phyloP scores from a whole-genome alignment of 2,329 filamentous ascomycete species.

The Xylaria sp. region DNA sequence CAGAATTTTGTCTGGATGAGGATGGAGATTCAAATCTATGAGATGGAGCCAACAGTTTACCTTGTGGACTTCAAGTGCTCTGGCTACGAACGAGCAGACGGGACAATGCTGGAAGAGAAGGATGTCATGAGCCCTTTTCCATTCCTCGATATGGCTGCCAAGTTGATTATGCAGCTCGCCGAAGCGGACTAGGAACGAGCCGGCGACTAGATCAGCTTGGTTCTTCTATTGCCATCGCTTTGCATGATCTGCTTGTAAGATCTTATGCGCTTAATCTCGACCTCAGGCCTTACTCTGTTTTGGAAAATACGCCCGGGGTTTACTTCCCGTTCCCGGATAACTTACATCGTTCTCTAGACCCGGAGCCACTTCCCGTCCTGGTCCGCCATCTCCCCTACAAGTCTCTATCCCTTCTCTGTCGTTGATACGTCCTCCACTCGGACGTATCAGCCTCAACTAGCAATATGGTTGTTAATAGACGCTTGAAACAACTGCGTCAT shows the following conservation, averaged over 20 bases:
- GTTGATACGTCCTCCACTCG: not conserved
- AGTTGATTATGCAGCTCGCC: slow-evolving; percentile 91
- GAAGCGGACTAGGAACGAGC: slow-evolving; percentile 69
- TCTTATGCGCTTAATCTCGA: not conserved
- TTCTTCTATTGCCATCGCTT: not conserved
- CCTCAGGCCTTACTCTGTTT: not conserved
- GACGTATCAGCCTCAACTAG: not conserved
- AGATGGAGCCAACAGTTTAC: slow-evolving; percentile 91
- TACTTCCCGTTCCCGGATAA: not conserved
- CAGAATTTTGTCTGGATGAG: slow-evolving; percentile 87
- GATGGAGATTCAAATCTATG: slow-evolving; percentile 95
- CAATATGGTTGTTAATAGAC: not conserved
- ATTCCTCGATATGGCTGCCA: slow-evolving; percentile 92
- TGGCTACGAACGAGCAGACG: slow-evolving; percentile 85
- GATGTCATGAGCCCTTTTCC: slow-evolving; percentile 95
- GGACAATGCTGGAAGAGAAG: slow-evolving; percentile 86
- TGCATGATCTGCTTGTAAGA: not conserved
- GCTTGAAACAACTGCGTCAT: not conserved
- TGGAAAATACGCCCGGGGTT: slow-evolving; percentile 8
- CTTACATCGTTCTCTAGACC: not conserved
- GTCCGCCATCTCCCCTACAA: not conserved
- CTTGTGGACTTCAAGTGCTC: slow-evolving; percentile 99
- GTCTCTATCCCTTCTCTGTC: not conserved
- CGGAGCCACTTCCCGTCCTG: not conserved
- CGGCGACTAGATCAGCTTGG: slow-evolving; percentile 3